Conservation (phyloP, 495 filamentous ascomycete genomes). For the Neurospora cerealis region DNA sequence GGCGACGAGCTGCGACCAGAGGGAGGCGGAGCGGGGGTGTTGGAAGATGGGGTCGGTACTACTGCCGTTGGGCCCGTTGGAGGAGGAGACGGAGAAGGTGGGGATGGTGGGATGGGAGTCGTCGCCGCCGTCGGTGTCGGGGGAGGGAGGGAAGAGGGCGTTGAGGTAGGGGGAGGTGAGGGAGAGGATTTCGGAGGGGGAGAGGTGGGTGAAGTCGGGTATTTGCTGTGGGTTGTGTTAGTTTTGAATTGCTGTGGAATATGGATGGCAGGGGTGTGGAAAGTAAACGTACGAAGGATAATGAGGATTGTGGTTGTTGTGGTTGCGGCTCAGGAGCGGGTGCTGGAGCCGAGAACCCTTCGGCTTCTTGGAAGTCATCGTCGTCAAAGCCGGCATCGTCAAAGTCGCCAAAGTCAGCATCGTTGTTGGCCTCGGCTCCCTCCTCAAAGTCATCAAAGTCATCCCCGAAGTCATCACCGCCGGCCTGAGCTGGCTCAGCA, state of each 20-base stretch:
- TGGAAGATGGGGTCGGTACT: conserved; percentile 49
- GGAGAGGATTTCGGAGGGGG: conserved; percentile 39
- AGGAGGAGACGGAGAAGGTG: conserved; percentile 13
- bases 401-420: conserved; percentile 70
- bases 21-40: conserved; percentile 63
- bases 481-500: conserved; percentile 28
- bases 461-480: conserved; percentile 59
- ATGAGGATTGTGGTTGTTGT: conserved; percentile 24
- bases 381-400: conserved; percentile 3
- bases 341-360: conserved; percentile 36
- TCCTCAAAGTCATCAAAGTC: conserved; percentile 97
- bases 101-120: conserved; percentile 22
- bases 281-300: conserved; percentile 32
- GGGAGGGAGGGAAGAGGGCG: conserved; percentile 46
- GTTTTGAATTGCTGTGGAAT: background rate
- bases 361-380: conserved; percentile 65
- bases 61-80: conserved; percentile 15
- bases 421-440: conserved; percentile 63
- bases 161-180: conserved; percentile 44
- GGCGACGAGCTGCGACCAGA: conserved; percentile 94
- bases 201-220: conserved; percentile 58
- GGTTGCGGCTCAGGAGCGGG: conserved; percentile 32
- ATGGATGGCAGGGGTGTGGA: background rate
- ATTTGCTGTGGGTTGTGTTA: conserved; percentile 42
- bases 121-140: conserved; percentile 30